Conservation (phyloP, 257 asterid species). For the Buddleja alternifolia region DNA sequence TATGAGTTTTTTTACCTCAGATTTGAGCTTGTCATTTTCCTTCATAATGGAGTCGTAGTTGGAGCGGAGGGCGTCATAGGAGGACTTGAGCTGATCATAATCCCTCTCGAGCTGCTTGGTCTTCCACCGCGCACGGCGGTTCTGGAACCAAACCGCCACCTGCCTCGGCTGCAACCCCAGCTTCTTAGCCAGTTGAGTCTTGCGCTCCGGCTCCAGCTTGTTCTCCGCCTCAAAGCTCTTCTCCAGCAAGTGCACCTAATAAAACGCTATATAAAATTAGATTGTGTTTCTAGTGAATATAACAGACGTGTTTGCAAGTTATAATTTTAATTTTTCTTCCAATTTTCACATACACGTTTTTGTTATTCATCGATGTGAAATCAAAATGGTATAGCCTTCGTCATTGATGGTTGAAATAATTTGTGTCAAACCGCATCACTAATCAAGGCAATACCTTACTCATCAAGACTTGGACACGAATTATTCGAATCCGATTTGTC, state of each 20-base stretch:
- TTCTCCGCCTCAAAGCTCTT: conserved; percentile 94
- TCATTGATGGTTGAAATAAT: too few relatives aligned
- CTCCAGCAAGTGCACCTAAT: conserved; percentile 84
- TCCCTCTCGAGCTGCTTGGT: conserved; percentile 95
- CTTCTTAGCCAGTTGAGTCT: conserved; percentile 87
- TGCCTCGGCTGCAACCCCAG: conserved; percentile 94
- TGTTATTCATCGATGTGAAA: too few relatives aligned
- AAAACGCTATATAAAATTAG: too few relatives aligned
- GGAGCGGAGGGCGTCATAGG: conserved; percentile 78
- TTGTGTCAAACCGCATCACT: too few relatives aligned
- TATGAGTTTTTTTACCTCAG: conserved; percentile 65
- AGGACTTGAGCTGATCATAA: conserved; percentile 82
- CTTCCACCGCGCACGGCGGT: conserved; percentile 99
- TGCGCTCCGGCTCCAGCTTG: conserved; percentile 97
- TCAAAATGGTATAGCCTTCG: too few relatives aligned
- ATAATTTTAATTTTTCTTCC: too few relatives aligned
- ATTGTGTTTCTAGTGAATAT: too few relatives aligned
- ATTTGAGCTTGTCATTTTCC: conserved; percentile 85
- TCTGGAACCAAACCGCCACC: conserved; percentile 99
- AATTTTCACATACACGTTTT: too few relatives aligned
- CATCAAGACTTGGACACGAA: not conserved
- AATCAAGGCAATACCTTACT: too few relatives aligned
- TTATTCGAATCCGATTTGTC: conserved; percentile 32
- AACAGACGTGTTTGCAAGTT: too few relatives aligned
- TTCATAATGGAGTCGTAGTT: conserved; percentile 70